Percentiles rank a stretch among this genome's conserved stretches.
These are phyloP conservation scores for Colletotrichum echinochloae DNA, from an alignment of 2,329 filamentous ascomycete species.

Conservation along the genomic window DNA sequence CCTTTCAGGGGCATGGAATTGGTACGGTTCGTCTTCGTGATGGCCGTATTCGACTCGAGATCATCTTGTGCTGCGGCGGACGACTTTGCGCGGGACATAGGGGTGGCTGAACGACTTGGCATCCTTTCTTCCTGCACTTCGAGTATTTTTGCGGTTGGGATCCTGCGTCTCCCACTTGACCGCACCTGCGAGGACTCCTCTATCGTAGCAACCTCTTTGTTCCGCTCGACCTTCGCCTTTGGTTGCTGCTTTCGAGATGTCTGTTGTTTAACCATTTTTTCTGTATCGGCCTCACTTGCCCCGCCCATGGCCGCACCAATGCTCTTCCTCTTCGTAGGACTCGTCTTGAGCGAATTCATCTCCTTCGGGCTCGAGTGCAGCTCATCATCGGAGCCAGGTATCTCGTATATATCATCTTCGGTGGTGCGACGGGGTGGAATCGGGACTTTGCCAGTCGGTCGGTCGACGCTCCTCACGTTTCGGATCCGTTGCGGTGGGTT, in stretches of 20 bases:
- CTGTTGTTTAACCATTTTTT: not conserved
- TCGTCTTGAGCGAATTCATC: conserved; percentile 34
- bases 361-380: conserved; percentile 8
- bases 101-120: conserved; percentile 28
- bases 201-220: conserved; percentile 8
- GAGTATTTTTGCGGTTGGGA: conserved; percentile 32
- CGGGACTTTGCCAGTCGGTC: conserved; percentile 33
- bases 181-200: conserved; percentile 34
- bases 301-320: conserved; percentile 11
- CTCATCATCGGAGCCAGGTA: conserved; percentile 45
- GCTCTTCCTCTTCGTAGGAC: conserved; percentile 39
- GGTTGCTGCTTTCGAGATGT: not conserved
- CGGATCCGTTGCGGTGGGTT: conserved; percentile 31
- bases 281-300: not conserved
- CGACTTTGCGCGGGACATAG: conserved; percentile 5
- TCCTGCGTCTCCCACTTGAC: conserved; percentile 38
- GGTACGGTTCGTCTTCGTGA: conserved; percentile 5
- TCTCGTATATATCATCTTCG: conserved; percentile 39
- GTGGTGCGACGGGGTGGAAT: conserved; percentile 22
- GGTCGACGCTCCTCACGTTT: conserved; percentile 35
- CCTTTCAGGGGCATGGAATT: conserved; percentile 57
- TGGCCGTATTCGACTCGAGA: conserved; percentile 22
- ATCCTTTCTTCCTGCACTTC: conserved; percentile 36
- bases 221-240: not conserved
- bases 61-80: conserved; percentile 35